A percentile compares a stretch with the other conserved stretches of the same genome.
These are phyloP conservation scores for Penicillium paxilli DNA, from an alignment of 495 filamentous ascomycete genomes.

Conservation along the genomic window DNA sequence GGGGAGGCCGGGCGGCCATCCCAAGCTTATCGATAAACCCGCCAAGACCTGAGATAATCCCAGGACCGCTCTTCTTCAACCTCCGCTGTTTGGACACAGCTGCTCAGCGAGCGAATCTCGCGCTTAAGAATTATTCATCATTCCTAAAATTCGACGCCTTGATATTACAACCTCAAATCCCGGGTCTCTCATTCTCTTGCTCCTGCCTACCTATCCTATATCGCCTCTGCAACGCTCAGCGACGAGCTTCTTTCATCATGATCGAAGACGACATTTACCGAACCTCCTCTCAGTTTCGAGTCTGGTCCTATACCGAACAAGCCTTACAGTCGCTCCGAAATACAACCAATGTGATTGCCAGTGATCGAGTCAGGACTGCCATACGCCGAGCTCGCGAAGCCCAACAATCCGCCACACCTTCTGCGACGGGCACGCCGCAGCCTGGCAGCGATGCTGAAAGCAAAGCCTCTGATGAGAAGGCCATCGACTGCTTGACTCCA, in stretches of 20 bases:
- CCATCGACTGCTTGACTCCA: constrained; percentile 71
- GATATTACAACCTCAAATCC: not conserved
- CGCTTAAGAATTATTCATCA: no score
- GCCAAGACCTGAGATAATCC: not conserved
- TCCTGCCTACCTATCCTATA: not conserved
- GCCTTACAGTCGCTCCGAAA: constrained; percentile 67
- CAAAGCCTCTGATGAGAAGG: constrained; percentile 37
- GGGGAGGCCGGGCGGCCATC: no score
- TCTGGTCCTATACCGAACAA: constrained; percentile 88
- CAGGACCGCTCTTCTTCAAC: not conserved
- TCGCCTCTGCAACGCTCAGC: not conserved
- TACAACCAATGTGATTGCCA: constrained; percentile 73
- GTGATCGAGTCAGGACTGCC: constrained; percentile 66
- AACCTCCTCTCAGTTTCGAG: constrained; percentile 82
- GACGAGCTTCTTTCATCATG: constrained; percentile 36
- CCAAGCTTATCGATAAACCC: not conserved
- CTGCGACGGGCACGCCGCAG: constrained; percentile 39
- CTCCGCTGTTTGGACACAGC: not conserved
- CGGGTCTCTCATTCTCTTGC: not conserved
- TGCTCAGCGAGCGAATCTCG: not conserved
- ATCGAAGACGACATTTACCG: constrained; percentile 90
- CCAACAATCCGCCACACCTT: constrained; percentile 37
- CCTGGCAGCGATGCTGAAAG: constrained; percentile 32
- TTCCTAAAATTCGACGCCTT: no score
- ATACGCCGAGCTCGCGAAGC: constrained; percentile 49